Evolutionary conservation across 441 rosid genomes (phyloP).

Genomic region (Viola pubescens): DNA sequence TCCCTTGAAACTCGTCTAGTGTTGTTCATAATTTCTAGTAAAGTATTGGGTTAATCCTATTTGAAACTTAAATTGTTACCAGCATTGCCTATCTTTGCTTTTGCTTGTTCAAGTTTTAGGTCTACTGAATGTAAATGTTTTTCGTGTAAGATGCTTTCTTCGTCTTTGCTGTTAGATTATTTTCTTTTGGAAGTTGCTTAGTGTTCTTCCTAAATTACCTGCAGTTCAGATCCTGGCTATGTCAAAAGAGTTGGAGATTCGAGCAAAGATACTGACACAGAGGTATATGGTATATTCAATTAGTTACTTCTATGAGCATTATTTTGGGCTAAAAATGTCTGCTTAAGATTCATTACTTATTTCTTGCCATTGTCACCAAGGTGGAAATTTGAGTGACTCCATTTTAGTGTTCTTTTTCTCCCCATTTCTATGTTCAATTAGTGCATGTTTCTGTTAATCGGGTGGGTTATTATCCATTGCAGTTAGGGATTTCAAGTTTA

Average conservation of each 20-base stretch:
- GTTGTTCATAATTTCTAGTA: no score
- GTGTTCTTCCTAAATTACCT: slow-evolving; percentile 18
- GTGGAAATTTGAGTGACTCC: neutral
- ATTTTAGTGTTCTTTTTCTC: neutral
- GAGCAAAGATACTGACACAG: slow-evolving; percentile 36
- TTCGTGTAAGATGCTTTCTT: neutral
- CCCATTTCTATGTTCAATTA: no score
- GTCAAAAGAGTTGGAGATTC: slow-evolving; percentile 41
- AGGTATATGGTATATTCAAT: slow-evolving; percentile 32
- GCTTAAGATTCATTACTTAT: neutral
- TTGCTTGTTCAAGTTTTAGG: neutral
- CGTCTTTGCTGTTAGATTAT: neutral
- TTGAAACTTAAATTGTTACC: neutral
- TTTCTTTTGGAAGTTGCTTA: neutral
- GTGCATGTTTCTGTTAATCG: no score
- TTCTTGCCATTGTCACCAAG: neutral
- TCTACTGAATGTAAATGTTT: neutral
- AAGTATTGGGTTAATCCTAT: neutral
- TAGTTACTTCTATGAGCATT: slow-evolving; percentile 4
- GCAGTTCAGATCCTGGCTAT: slow-evolving; percentile 87
- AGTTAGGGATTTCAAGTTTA: neutral
- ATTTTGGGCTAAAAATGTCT: neutral
- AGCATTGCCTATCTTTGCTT: neutral
- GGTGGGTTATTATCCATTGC: neutral
- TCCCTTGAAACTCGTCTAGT: neutral